Conservation (phyloP, 2,329 filamentous ascomycete genomes). For the Colletotrichum agaves region DNA sequence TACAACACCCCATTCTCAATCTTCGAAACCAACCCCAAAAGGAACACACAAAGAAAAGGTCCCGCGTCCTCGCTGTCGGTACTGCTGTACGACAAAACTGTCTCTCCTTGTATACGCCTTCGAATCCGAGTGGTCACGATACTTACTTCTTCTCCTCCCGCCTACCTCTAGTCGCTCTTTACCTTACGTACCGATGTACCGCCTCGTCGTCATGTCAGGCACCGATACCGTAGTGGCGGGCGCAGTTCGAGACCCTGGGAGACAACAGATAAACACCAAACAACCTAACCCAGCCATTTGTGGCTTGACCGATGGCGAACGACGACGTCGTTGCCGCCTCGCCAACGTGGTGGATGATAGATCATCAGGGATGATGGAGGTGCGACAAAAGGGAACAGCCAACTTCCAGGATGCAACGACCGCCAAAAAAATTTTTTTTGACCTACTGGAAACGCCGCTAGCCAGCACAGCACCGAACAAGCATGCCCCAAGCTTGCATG, state of each 20-base stretch:
- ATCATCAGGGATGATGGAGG: conserved; percentile 21
- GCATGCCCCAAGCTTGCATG: conserved; percentile 38
- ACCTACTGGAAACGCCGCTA: conserved; percentile 30
- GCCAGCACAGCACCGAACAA: conserved; percentile 34
- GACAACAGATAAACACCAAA: conserved; percentile 15
- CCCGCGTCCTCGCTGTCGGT: conserved; percentile 1
- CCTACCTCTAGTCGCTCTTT: conserved; percentile 6
- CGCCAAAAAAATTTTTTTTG: conserved; percentile 15
- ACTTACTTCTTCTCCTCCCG: conserved; percentile 6
- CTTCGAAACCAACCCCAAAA: background rate
- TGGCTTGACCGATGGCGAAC: conserved; percentile 26
- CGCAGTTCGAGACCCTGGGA: conserved; percentile 18
- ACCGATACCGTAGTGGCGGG: conserved; percentile 24
- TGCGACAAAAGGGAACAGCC: conserved; percentile 23
- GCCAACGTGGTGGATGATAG: conserved; percentile 1
- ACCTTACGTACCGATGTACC: conserved; percentile 11
- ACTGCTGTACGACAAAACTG: background rate
- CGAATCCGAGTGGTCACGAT: background rate
- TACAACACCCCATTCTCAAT: background rate
- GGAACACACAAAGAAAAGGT: background rate
- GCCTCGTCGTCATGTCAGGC: conserved; percentile 32
- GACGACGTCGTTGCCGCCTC: conserved; percentile 15
- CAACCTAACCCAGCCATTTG: conserved; percentile 18
- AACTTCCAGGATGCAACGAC: conserved; percentile 6
- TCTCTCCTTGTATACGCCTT: conserved; percentile 8